Evolutionary conservation across 2,329 filamentous ascomycete genomes (phyloP).

Genomic region (Diaporthe citrichinensis): DNA sequence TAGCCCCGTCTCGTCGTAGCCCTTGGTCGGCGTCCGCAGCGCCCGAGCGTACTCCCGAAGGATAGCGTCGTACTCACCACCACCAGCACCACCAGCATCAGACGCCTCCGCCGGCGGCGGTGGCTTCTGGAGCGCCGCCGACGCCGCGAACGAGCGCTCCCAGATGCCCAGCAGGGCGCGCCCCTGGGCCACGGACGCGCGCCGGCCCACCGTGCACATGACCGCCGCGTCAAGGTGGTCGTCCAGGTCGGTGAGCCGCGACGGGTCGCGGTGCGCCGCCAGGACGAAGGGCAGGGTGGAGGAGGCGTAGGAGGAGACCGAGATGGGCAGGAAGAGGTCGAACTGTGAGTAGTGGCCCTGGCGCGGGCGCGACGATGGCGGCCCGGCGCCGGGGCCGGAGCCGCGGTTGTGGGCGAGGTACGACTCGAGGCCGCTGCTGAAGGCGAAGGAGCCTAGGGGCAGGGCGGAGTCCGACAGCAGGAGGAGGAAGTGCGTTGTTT

Average conservation of each 20-base stretch:
- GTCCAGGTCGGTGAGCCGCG: constrained; percentile 71
- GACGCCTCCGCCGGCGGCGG: constrained; percentile 40
- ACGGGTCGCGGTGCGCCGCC: constrained; percentile 72
- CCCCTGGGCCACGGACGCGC: constrained; percentile 83
- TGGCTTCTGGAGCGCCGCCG: constrained; percentile 46
- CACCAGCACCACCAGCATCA: neutral
- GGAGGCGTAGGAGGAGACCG: constrained; percentile 78
- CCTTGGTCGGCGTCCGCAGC: constrained; percentile 26
- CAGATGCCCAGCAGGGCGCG: constrained; percentile 81
- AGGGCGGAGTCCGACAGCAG: constrained; percentile 86
- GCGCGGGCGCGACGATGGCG: neutral
- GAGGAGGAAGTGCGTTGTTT: constrained; percentile 75
- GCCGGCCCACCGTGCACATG: constrained; percentile 82
- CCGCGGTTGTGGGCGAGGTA: constrained; percentile 77
- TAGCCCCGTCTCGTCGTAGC: constrained; percentile 44
- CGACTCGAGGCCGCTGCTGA: constrained; percentile 86
- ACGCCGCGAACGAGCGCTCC: constrained; percentile 76
- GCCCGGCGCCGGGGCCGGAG: neutral
- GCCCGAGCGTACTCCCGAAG: constrained; percentile 35
- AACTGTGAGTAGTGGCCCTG: constrained; percentile 61
- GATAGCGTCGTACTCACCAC: constrained; percentile 36
- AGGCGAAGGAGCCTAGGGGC: constrained; percentile 88
- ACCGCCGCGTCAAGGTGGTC: constrained; percentile 83
- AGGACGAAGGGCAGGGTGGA: constrained; percentile 83
- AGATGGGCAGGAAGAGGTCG: constrained; percentile 77